Base-by-base conservation (phyloP, 2,329 filamentous ascomycete species). In the Neonectria neomacrospora region DNA sequence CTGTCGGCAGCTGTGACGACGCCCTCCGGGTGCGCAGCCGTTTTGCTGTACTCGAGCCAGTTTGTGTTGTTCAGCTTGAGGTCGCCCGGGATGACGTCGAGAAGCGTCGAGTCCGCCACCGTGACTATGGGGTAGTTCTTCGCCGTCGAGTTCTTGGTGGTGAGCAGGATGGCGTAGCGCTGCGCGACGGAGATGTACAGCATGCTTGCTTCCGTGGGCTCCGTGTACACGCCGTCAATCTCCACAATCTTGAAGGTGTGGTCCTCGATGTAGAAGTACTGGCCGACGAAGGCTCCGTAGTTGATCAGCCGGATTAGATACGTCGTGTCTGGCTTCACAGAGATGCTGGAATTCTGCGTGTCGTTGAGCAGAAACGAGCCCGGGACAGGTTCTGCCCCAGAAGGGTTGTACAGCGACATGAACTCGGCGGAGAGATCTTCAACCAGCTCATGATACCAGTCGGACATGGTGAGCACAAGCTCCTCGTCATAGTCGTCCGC, bases 291-390 rank as follows among this genome's bases (percentile, higher is more conserved):
- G 14, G 90, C 91, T 11, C 88, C 91, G 22, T 93, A 86, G 71
- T 93, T 93, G 70, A 93, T 81, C 64, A 94, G 80, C 42, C 89
- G 88, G 70, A 95, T 83, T 9, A 93, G 80, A 62, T 94, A 94
- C 0, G 89, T 94, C 72, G 87, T 92, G 6, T 86, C 85, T 0
- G 91, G 88, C 68, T 89, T 70, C 2, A 94, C 85, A 0, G 82
- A 68, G 37, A 93, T 78, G 5, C 79, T 84, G 3, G 88, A 76
- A 59, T 90, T 85, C 59, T 85, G 83, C 0, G 87, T 88, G 65
- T 94, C 91, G 71, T 94, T 93, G 75, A 93, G 83, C 44, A 94
- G 80, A 2, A 88, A 87, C 4, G 88, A 82, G 44, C 93, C 79
- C 0, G 91, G 91, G 1, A 93, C 83, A 0, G 90, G 90, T 72